Conservation (phyloP, 257 asterid genomes). For the Eucommia ulmoides region DNA sequence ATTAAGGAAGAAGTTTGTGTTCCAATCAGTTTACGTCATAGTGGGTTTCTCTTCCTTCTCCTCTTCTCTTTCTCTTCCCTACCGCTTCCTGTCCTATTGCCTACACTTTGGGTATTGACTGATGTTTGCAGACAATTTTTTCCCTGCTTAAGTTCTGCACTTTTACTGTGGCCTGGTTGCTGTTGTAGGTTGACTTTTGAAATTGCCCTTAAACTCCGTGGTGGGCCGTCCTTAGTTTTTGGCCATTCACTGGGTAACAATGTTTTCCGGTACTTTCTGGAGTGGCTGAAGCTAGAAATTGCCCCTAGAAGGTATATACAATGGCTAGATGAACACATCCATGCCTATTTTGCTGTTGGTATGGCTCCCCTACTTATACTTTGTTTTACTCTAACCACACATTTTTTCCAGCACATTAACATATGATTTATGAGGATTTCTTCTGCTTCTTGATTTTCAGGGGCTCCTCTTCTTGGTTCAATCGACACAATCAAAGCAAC, state of each 20-base stretch:
- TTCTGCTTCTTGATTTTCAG: slow-evolving; percentile 33
- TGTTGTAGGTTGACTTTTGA: slow-evolving; percentile 93
- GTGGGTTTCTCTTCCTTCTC: no score
- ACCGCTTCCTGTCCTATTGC: no score
- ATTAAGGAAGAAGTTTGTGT: no score
- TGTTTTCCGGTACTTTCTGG: slow-evolving; percentile 97
- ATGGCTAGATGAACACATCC: slow-evolving; percentile 94
- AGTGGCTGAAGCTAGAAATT: slow-evolving; percentile 94
- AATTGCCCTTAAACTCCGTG: slow-evolving; percentile 93
- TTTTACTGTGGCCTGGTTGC: no score
- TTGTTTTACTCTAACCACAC: slow-evolving; percentile 10
- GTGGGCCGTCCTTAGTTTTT: slow-evolving; percentile 91
- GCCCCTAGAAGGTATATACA: slow-evolving; percentile 76
- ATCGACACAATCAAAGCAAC: slow-evolving; percentile 72
- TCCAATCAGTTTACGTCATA: no score
- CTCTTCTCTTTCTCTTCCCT: no score
- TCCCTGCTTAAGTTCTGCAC: no score
- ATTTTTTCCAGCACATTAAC: slow-evolving; percentile 4
- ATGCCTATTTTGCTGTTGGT: slow-evolving; percentile 99
- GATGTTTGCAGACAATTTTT: no score
- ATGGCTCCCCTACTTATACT: slow-evolving; percentile 24
- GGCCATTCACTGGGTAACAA: slow-evolving; percentile 97
- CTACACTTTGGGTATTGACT: no score
- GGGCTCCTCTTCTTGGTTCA: slow-evolving; percentile 95
- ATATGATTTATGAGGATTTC: slow-evolving; percentile 10